Base-by-base conservation (phyloP, 176 grass and related monocot species). In the Raddia distichophylla region DNA sequence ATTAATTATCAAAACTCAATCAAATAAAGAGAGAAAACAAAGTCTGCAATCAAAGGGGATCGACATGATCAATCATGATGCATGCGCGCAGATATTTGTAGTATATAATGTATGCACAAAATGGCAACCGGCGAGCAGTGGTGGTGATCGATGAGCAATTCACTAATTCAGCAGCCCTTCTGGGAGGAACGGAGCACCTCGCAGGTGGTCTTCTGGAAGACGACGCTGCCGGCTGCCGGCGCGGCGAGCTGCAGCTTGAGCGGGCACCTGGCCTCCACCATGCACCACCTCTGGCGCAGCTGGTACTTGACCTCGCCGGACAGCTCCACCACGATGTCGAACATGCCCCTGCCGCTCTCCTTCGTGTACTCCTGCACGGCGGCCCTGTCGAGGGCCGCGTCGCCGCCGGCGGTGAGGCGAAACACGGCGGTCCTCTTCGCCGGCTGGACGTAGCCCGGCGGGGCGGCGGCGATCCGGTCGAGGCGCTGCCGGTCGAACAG, bases 301-400 rank as follows among this genome's bases (percentile, higher is more conserved):
- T 73, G 55, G 71, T 63, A 61, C 77, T 40, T 80, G 22, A 80
- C 51, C 74, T 86, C 14, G 7, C 74, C 89, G 44, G 33, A 71
- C 11, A 91, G 16, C 7, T n/a, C 59, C 8, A 76, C 77, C 55
- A 80, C 69, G 10, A 91, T 20, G 80, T 87, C 80, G 79, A 91
- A 91, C 37, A 56, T 64, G 2, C 85, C 85, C 45, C 13, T 43
- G 13, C 18, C 45, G 10, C 73, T 87, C 49, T 82, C 66, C 74
- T 2, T 72, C 46, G 13, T 20, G 67, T 20, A 91, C 53, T 51
- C 45, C 58, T 15, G 53, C 6, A 76, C 75, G 62, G 76, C 80
- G 62, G 46, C 67, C 8, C 47, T 83, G 1, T 69, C 76, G 2
- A 88, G 61, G 4, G 51, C 75, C 14, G 1, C 20, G 68, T 65